Conservation (phyloP, 2,329 filamentous ascomycete genomes). For the Rhynchosporium agropyri region DNA sequence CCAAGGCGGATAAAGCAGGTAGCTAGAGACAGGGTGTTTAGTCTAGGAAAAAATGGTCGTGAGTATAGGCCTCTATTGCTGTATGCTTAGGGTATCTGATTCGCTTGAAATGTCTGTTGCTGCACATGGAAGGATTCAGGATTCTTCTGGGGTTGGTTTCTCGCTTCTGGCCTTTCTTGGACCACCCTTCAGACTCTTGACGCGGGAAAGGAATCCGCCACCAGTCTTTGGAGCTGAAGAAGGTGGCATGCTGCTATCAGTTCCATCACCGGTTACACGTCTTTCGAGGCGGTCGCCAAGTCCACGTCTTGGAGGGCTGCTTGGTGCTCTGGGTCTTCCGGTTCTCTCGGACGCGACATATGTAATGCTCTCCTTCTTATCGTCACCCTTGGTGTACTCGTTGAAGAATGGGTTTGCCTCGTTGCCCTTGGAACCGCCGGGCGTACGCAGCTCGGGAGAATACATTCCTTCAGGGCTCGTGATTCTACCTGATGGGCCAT, state of each 20-base stretch:
- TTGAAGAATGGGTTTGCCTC: constrained; percentile 80
- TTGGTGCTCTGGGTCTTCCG: constrained; percentile 52
- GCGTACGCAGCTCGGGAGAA: constrained; percentile 41
- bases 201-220: constrained; percentile 72
- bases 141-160: constrained; percentile 18
- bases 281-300: constrained; percentile 57
- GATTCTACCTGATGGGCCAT: constrained; percentile 60
- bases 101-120: constrained; percentile 4
- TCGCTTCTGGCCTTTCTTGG: constrained; percentile 52
- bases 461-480: constrained; percentile 57
- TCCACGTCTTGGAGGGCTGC: constrained; percentile 62
- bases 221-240: constrained; percentile 41
- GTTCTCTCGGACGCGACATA: constrained; percentile 47
- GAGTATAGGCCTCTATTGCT: constrained; percentile 5
- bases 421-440: constrained; percentile 44
- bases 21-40: constrained; percentile 11
- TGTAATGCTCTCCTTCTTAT: constrained; percentile 62
- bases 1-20: constrained; percentile 19
- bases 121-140: constrained; percentile 16
- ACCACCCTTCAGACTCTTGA: constrained; percentile 73
- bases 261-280: constrained; percentile 62
- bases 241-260: constrained; percentile 34
- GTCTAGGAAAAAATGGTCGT: constrained; percentile 9
- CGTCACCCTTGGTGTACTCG: constrained; percentile 69
- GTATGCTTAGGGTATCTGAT: constrained; percentile 12